Base-by-base conservation (phyloP, 768 basidiomycete species). In the Trametes punicea region DNA sequence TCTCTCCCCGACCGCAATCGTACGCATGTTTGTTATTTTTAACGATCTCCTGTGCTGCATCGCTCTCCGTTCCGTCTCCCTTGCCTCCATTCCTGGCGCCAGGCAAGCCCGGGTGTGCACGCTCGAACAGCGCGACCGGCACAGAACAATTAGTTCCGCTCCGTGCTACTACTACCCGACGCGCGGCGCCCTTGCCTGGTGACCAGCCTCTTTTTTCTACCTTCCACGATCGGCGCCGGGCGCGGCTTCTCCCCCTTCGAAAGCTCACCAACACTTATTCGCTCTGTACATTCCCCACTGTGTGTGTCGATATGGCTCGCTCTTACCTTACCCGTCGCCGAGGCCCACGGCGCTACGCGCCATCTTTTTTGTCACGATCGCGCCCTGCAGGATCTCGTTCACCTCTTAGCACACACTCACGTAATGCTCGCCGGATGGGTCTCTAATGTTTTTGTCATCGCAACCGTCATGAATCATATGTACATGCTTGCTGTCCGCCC, bases 1-100 rank as follows among this genome's bases (percentile, higher is more conserved):
- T 44, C 42, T 44, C 42, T 26, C 42, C 25, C 21, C 23, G 50
- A 54, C 6, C 34, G 34, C 15, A n/a, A n/a, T n/a, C n/a, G n/a
- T n/a, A n/a, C n/a, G n/a, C n/a, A 36, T 58, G 56, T 52, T 59
- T 49, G 57, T 47, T 59, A 55, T 55, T 48, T 51, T 55, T 54
- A 54, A 54, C 52, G 41, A 44, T 44, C 42, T 38, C 51, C 42
- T 44, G 39, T 51, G 46, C 46, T 47, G 57, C 42, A 51, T 51
- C 44, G 31, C 33, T 29, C 34, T 53, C 33, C 13, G 16, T 10
- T 15, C 27, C n/a, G 26, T 15, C 34, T 31, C 21, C n/a, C 25
- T 20, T 36, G 4, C 13, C 45, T 21, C 31, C 52, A 23, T 10
- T 26, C 21, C 13, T 29, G 33, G 30, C 16, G 31, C 46, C 29